A percentile compares a stretch with the other conserved stretches of the same genome.
phyloP scores from a whole-genome alignment of 768 basidiomycete genomes.

The Phanerochaete sordida region DNA sequence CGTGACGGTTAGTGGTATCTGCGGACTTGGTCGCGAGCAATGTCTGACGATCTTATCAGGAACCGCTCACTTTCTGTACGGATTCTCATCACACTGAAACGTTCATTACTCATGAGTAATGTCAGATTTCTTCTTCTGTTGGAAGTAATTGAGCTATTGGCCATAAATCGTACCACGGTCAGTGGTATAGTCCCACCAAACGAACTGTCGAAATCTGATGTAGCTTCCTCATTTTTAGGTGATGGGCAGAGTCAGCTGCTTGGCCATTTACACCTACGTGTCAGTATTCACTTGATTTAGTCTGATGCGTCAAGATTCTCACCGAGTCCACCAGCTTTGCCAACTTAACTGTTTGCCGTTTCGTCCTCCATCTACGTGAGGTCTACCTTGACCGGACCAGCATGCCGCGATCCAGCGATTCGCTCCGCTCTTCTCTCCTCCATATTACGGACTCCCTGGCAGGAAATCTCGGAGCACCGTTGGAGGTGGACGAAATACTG shows the following conservation, averaged over 20 bases:
- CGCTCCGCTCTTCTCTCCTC: neutral
- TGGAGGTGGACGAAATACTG: neutral
- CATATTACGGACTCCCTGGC: slow-evolving; percentile 2
- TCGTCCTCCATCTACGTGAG: slow-evolving; percentile 13
- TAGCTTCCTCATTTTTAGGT: no score
- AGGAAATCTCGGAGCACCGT: slow-evolving; percentile 12
- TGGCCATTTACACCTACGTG: neutral
- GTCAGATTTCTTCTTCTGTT: neutral
- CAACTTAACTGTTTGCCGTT: slow-evolving; percentile 11
- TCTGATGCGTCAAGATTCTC: no score
- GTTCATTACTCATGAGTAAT: no score
- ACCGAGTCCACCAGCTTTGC: neutral
- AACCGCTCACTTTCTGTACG: slow-evolving; percentile 8
- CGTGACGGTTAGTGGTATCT: slow-evolving; percentile 3
- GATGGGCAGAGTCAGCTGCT: no score
- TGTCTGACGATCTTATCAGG: neutral
- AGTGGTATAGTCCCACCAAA: no score
- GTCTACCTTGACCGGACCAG: neutral
- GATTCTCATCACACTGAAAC: neutral
- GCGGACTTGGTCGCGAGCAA: neutral
- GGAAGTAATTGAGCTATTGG: no score
- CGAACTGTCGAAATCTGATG: no score
- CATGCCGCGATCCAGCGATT: neutral
- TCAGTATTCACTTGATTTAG: no score
- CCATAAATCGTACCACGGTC: no score